Evolutionary conservation across 2,329 filamentous ascomycete genomes (phyloP).

Genomic region (Escovopsis sp.): DNA sequence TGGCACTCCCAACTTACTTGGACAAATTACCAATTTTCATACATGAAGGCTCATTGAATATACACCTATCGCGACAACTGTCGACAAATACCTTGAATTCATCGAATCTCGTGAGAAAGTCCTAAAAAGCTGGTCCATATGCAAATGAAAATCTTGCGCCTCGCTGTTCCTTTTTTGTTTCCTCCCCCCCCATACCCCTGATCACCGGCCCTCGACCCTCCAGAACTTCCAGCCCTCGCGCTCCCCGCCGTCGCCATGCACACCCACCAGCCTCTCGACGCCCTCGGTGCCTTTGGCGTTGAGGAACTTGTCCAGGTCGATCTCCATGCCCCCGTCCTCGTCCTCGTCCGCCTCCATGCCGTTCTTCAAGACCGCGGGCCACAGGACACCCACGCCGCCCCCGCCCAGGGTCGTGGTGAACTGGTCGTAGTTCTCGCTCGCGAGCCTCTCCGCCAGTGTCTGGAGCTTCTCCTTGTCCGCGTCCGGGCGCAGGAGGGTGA

Average conservation of each 20-base stretch:
- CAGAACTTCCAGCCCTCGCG: conserved; percentile 80
- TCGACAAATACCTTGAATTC: no score
- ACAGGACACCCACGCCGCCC: conserved; percentile 86
- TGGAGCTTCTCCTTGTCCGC: conserved; percentile 40
- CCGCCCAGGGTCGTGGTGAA: conserved; percentile 86
- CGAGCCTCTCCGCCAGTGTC: conserved; percentile 49
- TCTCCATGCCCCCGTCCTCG: conserved; percentile 73
- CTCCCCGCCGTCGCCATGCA: conserved; percentile 51
- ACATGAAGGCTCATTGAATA: no score
- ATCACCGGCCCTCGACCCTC: conserved; percentile 41
- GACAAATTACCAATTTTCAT: no score
- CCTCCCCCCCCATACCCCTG: not conserved
- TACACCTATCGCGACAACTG: no score
- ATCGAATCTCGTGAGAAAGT: no score
- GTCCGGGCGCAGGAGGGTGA: conserved; percentile 68
- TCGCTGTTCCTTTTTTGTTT: no score
- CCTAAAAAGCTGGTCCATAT: no score
- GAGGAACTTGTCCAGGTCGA: conserved; percentile 72
- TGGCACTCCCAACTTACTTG: no score
- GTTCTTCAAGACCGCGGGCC: conserved; percentile 82
- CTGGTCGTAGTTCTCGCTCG: conserved; percentile 60
- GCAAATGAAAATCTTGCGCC: no score
- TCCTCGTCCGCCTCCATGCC: conserved; percentile 68
- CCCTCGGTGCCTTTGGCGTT: conserved; percentile 72
- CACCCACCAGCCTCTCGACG: conserved; percentile 76